Percentiles rank a stretch among this genome's conserved stretches.
phyloP scores from a whole-genome alignment of 257 asterid genomes.

The Nicotiana otophora region DNA sequence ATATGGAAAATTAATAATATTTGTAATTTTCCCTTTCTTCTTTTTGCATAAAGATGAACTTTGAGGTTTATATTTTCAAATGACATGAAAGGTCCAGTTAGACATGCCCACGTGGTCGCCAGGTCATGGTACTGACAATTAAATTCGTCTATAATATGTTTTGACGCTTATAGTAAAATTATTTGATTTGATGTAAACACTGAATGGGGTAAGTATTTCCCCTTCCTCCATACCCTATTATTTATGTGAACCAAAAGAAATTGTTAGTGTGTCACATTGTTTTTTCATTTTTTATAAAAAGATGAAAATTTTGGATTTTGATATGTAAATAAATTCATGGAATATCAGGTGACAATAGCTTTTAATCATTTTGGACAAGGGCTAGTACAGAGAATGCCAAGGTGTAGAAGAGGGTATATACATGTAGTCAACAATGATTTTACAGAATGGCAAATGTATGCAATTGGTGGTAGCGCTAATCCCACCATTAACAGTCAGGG shows the following conservation, averaged over 20 bases:
- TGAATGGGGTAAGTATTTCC: too few species aligned
- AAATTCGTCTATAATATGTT: too few species aligned
- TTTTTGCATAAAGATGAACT: not conserved
- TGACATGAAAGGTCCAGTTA: too few species aligned
- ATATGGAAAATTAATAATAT: not conserved
- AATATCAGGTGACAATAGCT: conserved; percentile 33
- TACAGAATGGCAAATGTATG: conserved; percentile 39
- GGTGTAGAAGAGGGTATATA: conserved; percentile 38
- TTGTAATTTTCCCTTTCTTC: too few species aligned
- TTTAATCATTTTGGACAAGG: conserved; percentile 41
- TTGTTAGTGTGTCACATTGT: not conserved
- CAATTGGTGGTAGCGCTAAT: conserved; percentile 39
- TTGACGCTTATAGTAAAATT: too few species aligned
- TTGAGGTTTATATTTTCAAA: not conserved
- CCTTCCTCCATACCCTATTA: not conserved
- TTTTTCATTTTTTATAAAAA: not conserved
- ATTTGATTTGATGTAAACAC: too few species aligned
- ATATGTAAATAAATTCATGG: too few species aligned
- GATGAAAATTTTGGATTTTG: not conserved
- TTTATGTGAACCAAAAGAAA: not conserved
- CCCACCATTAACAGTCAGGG: conserved; percentile 43
- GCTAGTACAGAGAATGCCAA: conserved; percentile 39
- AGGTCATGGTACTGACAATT: too few species aligned
- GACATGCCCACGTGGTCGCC: too few species aligned
- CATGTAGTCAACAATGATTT: conserved; percentile 44